Conservation (phyloP, 73 alveolate species). For the Tetrahymena thermophila region DNA sequence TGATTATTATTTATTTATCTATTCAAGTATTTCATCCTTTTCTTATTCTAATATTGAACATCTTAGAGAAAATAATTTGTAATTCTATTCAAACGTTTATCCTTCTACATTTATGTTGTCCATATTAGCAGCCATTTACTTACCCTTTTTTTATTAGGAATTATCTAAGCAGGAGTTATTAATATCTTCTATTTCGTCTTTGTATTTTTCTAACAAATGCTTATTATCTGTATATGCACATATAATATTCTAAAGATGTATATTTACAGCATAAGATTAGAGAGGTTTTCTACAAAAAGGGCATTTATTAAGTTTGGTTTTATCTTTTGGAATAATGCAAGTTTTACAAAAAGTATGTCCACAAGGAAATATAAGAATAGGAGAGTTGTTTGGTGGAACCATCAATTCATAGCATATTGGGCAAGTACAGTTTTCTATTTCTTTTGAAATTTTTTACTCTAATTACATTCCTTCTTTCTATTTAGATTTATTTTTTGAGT, state of each 20-base stretch:
- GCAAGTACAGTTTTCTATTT: conserved; percentile 52
- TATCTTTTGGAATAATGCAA: conserved; percentile 47
- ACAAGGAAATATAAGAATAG: conserved; percentile 74
- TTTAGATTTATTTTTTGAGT: neutral
- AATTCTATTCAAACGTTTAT: conserved; percentile 7
- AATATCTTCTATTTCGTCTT: neutral
- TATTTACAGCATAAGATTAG: conserved; percentile 63
- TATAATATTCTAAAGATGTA: conserved; percentile 59
- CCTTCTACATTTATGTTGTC: neutral
- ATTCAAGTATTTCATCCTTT: neutral
- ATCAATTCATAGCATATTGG: conserved; percentile 75
- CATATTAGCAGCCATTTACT: neutral
- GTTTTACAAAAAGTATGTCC: conserved; percentile 74
- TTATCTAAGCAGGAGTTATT: neutral
- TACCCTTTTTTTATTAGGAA: neutral
- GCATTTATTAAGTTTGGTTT: conserved; percentile 49
- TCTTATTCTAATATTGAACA: neutral
- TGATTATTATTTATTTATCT: neutral
- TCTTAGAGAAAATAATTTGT: conserved; percentile 1
- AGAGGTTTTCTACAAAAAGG: conserved; percentile 56
- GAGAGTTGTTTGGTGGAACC: conserved; percentile 66
- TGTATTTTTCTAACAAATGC: conserved; percentile 1
- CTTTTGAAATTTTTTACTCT: conserved; percentile 27
- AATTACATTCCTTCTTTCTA: neutral
- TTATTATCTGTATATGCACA: conserved; percentile 22